Evolutionary conservation across 306 rosid genomes (phyloP).

Genomic region (Inga laurina): DNA sequence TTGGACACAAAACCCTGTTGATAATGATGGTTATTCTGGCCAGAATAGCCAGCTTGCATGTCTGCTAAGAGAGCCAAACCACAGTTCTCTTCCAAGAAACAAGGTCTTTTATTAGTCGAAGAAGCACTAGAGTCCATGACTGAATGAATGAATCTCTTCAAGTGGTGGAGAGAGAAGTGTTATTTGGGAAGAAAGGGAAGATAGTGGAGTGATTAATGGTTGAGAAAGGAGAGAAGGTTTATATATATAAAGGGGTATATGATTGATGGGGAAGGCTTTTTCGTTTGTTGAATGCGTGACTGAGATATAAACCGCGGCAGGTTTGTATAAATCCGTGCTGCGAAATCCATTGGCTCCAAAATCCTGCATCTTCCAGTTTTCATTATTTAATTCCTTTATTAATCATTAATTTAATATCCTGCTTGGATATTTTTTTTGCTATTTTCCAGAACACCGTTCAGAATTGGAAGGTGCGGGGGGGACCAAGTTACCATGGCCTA

Average conservation of each 20-base stretch:
- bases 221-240: constrained; percentile 20
- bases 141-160: neutral
- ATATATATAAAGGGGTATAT: neutral
- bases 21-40: constrained; percentile 12
- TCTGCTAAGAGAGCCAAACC: constrained; percentile 67
- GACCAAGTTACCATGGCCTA: neutral
- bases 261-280: constrained; percentile 2
- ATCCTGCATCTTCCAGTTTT: constrained; percentile 40
- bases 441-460: neutral
- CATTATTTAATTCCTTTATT: neutral
- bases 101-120: constrained; percentile 40
- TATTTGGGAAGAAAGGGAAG: neutral
- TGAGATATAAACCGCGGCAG: constrained; percentile 46
- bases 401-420: neutral
- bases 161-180: neutral
- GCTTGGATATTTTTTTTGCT: neutral
- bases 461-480: neutral
- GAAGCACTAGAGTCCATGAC: constrained; percentile 46
- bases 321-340: constrained; percentile 45
- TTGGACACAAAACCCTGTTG: constrained; percentile 43
- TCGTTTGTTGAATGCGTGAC: neutral
- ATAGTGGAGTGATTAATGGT: neutral
- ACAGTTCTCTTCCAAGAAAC: constrained; percentile 60
- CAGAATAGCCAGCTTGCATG: constrained; percentile 63
- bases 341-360: constrained; percentile 72